Evolutionary conservation across 78 protist genomes (phyloP).

Genomic region (Bigelowiella natans): DNA sequence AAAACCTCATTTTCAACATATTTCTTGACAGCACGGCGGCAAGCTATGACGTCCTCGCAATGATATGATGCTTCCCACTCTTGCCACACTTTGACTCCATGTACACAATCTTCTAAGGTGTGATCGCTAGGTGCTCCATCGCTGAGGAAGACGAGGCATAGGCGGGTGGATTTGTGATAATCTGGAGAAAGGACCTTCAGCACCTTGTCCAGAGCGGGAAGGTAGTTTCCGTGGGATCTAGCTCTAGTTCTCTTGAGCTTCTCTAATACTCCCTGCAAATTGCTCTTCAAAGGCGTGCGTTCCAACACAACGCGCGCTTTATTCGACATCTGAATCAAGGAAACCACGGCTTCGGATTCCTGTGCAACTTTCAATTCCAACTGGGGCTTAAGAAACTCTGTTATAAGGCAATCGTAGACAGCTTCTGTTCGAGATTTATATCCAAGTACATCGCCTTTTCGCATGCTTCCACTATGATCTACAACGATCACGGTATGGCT

Average conservation of each 20-base stretch:
- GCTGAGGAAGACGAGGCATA: conserved; percentile 11
- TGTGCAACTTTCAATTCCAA: background rate
- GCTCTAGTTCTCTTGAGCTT: background rate
- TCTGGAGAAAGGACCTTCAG: background rate
- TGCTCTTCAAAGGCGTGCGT: background rate
- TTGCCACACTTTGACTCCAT: conserved; percentile 20
- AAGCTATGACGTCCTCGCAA: background rate
- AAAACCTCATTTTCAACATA: background rate
- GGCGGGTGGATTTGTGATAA: background rate
- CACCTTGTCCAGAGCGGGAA: background rate
- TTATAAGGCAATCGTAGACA: conserved; percentile 11
- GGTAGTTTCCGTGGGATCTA: conserved; percentile 1
- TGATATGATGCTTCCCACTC: background rate
- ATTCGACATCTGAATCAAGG: conserved; percentile 8
- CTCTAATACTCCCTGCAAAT: background rate
- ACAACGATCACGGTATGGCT: conserved; percentile 21
- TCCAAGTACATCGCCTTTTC: conserved; percentile 14
- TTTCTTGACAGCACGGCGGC: background rate
- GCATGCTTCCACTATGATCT: conserved; percentile 21
- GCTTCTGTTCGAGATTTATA: conserved; percentile 15
- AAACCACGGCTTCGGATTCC: background rate
- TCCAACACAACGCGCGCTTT: background rate
- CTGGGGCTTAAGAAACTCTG: background rate
- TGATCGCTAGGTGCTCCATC: conserved; percentile 25
- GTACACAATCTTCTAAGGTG: background rate